A percentile compares a stretch with the other conserved stretches of the same genome.
Evolutionary conservation across 768 basidiomycete species (phyloP).

Genomic region (Lactarius psammicola): DNA sequence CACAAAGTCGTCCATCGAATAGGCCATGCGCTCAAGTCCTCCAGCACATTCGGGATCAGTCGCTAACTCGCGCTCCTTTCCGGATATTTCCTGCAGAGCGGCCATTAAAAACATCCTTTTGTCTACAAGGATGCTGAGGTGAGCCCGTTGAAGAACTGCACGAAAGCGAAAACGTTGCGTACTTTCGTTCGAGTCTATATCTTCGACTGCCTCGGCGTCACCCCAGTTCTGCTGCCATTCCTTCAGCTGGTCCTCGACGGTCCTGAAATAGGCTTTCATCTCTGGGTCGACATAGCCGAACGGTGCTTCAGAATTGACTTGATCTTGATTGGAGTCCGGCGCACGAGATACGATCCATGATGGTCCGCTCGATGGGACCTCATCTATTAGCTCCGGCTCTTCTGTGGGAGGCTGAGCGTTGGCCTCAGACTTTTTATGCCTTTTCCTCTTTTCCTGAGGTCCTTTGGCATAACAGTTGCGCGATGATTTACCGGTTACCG

Average conservation of each 20-base stretch:
- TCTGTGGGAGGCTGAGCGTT: conserved; percentile 32
- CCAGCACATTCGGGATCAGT: conserved; percentile 94
- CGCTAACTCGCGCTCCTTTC: conserved; percentile 85
- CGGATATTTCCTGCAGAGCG: conserved; percentile 79
- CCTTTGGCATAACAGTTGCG: conserved; percentile 67
- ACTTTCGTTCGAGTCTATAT: conserved; percentile 73
- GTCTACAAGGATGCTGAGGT: conserved; percentile 14
- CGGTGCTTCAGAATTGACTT: conserved; percentile 64
- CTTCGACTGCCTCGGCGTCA: conserved; percentile 46
- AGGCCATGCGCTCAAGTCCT: conserved; percentile 82
- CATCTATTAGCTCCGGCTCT: conserved; percentile 26
- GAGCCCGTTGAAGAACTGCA: conserved; percentile 31
- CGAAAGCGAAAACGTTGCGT: conserved; percentile 27
- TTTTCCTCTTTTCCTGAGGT: conserved; percentile 77
- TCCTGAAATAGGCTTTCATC: conserved; percentile 89
- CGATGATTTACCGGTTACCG: not conserved
- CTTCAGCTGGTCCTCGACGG: conserved; percentile 82
- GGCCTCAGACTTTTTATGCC: conserved; percentile 54
- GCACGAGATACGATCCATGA: conserved; percentile 64
- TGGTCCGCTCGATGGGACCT: conserved; percentile 41
- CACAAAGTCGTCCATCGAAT: conserved; percentile 97
- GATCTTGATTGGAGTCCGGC: conserved; percentile 38
- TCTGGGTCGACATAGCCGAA: conserved; percentile 90
- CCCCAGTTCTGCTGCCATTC: conserved; percentile 72
- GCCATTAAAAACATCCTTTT: conserved; percentile 66